phyloP scores from a whole-genome alignment of 208 protist species.

The Crithidia fasciculata region DNA sequence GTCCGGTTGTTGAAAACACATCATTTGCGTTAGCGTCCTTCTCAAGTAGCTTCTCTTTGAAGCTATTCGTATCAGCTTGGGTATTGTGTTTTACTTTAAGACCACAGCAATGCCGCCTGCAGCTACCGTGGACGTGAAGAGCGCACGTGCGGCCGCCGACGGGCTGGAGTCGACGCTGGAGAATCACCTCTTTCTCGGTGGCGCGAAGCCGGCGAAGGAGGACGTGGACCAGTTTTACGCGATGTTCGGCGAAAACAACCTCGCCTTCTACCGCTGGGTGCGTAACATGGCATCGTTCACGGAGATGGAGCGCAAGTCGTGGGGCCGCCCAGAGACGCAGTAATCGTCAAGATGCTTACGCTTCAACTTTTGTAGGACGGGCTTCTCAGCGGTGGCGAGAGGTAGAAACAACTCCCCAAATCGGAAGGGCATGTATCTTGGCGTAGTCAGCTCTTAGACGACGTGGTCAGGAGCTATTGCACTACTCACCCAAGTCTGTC shows the following conservation, averaged over 20 bases:
- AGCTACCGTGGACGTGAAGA: conserved; percentile 7
- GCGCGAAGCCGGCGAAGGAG: conserved; percentile 29
- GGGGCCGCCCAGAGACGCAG: conserved; percentile 24
- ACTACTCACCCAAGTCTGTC: too few species aligned
- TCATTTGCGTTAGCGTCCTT: too few species aligned
- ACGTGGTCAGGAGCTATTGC: too few species aligned
- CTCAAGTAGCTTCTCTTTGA: too few species aligned
- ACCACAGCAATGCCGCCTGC: conserved; percentile 20
- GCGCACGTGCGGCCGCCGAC: conserved; percentile 13
- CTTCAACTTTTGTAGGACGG: too few species aligned
- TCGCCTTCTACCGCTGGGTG: conserved; percentile 39
- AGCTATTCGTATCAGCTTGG: too few species aligned
- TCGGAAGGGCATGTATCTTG: too few species aligned
- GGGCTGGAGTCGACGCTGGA: conserved; percentile 26
- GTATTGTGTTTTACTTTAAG: not conserved
- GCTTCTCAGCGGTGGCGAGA: too few species aligned
- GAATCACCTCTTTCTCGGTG: conserved; percentile 37
- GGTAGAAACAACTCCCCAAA: too few species aligned
- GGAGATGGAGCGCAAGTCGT: conserved; percentile 33
- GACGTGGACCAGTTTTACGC: conserved; percentile 41
- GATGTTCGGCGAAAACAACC: conserved; percentile 39
- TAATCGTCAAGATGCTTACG: not conserved
- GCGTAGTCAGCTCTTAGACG: too few species aligned
- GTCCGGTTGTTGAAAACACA: too few species aligned
- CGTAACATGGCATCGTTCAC: conserved; percentile 45